phyloP scores from a whole-genome alignment of 768 basidiomycete genomes.

The Leccinum pellstonianum region DNA sequence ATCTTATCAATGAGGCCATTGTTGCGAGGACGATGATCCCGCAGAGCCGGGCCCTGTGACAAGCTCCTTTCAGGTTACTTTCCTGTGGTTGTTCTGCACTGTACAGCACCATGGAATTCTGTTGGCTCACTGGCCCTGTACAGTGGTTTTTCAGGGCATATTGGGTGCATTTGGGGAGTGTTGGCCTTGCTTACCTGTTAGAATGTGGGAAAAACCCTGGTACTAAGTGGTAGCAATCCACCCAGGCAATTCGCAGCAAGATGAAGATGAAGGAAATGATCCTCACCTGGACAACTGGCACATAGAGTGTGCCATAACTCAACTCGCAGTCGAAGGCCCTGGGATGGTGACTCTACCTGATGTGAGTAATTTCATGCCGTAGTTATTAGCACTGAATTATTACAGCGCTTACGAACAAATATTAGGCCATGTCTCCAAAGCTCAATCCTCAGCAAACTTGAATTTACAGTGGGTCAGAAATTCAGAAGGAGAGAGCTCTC shows the following conservation, averaged over 20 bases:
- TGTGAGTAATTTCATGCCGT: constrained; percentile 34
- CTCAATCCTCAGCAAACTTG: constrained; percentile 79
- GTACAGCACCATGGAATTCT: too few species aligned
- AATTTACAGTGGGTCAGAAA: constrained; percentile 80
- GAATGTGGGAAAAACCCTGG: constrained; percentile 29
- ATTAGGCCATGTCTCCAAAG: constrained; percentile 57
- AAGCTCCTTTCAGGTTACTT: too few species aligned
- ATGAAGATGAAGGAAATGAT: constrained; percentile 99
- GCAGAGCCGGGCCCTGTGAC: too few species aligned
- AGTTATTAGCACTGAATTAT: neutral
- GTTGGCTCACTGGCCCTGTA: too few species aligned
- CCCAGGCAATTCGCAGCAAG: constrained; percentile 74
- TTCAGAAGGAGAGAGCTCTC: constrained; percentile 73
- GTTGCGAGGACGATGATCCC: too few species aligned
- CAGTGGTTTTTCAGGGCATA: too few species aligned
- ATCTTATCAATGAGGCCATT: too few species aligned
- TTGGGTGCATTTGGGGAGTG: too few species aligned
- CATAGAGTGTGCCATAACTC: constrained; percentile 73
- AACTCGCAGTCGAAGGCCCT: constrained; percentile 73
- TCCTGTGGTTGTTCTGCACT: too few species aligned
- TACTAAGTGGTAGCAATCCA: constrained; percentile 37
- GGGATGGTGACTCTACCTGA: constrained; percentile 57
- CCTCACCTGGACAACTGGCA: constrained; percentile 88
- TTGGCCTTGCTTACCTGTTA: too few species aligned
- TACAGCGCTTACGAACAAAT: constrained; percentile 33